These are phyloP conservation scores for Salix dunnii DNA, from an alignment of 345 rosid genomes.

Conservation along the genomic window DNA sequence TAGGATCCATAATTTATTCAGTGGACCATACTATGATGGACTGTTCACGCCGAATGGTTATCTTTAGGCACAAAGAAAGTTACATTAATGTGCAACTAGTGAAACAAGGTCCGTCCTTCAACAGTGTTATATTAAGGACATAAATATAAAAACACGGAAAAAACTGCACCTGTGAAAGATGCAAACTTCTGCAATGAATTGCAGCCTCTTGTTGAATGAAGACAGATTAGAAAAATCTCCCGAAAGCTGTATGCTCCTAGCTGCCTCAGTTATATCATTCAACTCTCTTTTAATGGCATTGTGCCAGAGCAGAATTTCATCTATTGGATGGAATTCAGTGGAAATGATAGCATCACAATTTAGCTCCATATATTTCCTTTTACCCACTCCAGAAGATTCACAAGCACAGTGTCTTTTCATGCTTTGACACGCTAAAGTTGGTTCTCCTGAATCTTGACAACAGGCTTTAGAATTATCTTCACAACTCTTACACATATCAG, in stretches of 20 bases:
- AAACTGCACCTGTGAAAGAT: constrained; percentile 52
- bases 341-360: constrained; percentile 25
- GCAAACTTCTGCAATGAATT: constrained; percentile 62
- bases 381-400: constrained; percentile 36
- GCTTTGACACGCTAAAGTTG: constrained; percentile 14
- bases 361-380: constrained; percentile 47
- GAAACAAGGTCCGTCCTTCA: neutral
- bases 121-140: neutral
- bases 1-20: neutral
- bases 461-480: constrained; percentile 19
- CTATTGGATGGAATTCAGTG: constrained; percentile 39
- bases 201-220: constrained; percentile 50
- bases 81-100: neutral
- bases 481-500: constrained; percentile 25
- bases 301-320: constrained; percentile 62
- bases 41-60: neutral
- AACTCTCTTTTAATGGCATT: constrained; percentile 52
- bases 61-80: neutral
- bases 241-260: constrained; percentile 45
- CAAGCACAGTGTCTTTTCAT: constrained; percentile 35
- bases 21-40: neutral
- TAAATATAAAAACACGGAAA: neutral
- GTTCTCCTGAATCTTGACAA: constrained; percentile 19
- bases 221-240: constrained; percentile 52
- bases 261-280: constrained; percentile 48